Conservation (phyloP, 192 early-diverging fungal genomes). For the Helicostylum pulchrum region DNA sequence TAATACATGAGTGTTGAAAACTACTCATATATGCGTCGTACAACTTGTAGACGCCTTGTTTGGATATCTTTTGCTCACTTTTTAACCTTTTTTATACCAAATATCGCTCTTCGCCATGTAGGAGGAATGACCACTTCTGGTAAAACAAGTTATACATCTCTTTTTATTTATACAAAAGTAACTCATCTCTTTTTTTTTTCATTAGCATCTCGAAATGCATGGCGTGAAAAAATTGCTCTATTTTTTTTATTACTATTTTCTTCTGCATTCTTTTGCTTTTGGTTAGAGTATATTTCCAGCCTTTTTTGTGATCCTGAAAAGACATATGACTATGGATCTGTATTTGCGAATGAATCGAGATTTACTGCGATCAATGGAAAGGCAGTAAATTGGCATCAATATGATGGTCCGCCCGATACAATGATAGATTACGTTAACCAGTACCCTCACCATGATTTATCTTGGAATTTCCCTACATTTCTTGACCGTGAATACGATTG, state of each 20-base stretch:
- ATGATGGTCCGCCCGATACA: neutral
- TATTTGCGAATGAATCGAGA: constrained; percentile 16
- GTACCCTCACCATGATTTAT: constrained; percentile 30
- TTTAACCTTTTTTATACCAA: constrained; percentile 24
- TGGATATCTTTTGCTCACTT: constrained; percentile 26
- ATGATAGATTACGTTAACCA: constrained; percentile 21
- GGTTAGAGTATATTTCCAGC: constrained; percentile 29
- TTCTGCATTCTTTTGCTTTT: constrained; percentile 21
- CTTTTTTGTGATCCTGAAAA: constrained; percentile 30
- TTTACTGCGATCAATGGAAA: constrained; percentile 31
- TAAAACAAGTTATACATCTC: neutral
- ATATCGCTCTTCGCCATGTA: constrained; percentile 16
- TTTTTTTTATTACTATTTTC: constrained; percentile 20
- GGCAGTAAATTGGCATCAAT: constrained; percentile 23
- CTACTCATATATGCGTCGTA: constrained; percentile 16
- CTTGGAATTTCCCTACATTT: constrained; percentile 31
- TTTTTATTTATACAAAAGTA: neutral
- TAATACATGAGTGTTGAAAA: constrained; percentile 10
- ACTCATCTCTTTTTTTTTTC: neutral
- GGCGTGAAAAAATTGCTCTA: constrained; percentile 34
- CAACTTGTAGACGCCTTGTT: constrained; percentile 22
- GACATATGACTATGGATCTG: constrained; percentile 20
- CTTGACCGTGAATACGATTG: constrained; percentile 5
- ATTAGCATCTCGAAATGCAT: constrained; percentile 24
- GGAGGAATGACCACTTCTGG: constrained; percentile 23